Evolutionary conservation across 1,139 yeast species (phyloP).

Genomic region (Trichomonascaceae sp.): DNA sequence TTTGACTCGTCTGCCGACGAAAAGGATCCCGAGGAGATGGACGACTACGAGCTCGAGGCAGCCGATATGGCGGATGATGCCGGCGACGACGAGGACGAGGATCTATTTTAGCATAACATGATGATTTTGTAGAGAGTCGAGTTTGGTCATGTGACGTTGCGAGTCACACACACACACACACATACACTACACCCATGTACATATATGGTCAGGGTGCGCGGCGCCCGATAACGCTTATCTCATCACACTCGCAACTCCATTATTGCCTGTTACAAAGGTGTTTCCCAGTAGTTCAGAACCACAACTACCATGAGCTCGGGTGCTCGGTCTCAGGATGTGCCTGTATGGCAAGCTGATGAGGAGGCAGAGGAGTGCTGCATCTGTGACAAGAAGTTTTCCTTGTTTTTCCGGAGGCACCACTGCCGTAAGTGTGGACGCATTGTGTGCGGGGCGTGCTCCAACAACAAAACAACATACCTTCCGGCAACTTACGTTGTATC

Average conservation of each 20-base stretch:
- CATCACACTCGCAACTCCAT: no score
- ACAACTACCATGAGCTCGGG: no score
- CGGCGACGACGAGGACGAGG: slow-evolving; percentile 9
- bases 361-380: slow-evolving; percentile 45
- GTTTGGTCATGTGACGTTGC: neutral
- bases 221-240: no score
- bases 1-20: no score
- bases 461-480: slow-evolving; percentile 32
- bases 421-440: slow-evolving; percentile 75
- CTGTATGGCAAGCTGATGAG: slow-evolving; percentile 72
- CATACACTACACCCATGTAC: no score
- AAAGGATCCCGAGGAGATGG: slow-evolving; percentile 19
- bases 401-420: slow-evolving; percentile 77
- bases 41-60: slow-evolving; percentile 11
- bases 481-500: slow-evolving; percentile 38
- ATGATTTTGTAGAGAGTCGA: slow-evolving; percentile 1
- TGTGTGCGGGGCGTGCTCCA: slow-evolving; percentile 57
- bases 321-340: no score
- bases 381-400: slow-evolving; percentile 45
- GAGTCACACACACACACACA: no score
- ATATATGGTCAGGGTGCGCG: no score
- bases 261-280: no score
- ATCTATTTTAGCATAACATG: no score
- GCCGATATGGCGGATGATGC: slow-evolving; percentile 7
- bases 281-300: no score